Conservation (phyloP, 306 rosid genomes). For the Pterocarpus macrocarpus region DNA sequence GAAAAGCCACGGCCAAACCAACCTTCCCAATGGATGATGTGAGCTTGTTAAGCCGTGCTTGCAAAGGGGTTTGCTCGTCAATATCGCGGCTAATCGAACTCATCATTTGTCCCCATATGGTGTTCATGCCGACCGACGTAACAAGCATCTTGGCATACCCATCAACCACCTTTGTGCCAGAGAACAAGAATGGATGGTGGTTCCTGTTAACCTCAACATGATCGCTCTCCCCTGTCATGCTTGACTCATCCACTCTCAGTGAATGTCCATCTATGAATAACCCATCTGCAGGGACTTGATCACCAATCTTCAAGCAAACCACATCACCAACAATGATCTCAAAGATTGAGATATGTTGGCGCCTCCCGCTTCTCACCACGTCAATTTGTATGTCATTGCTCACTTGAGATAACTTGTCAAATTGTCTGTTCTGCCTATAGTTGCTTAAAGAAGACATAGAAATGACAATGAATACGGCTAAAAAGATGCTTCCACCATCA, state of each 20-base stretch:
- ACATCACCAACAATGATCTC: slow-evolving; percentile 50
- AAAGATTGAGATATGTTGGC: slow-evolving; percentile 36
- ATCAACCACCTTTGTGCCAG: slow-evolving; percentile 52
- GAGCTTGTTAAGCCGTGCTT: slow-evolving; percentile 43
- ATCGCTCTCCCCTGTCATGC: slow-evolving; percentile 56
- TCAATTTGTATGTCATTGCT: slow-evolving; percentile 52
- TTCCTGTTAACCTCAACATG: slow-evolving; percentile 40
- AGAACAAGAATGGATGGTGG: slow-evolving; percentile 42
- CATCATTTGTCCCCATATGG: slow-evolving; percentile 61
- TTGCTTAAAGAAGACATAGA: slow-evolving; percentile 49
- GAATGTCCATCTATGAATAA: slow-evolving; percentile 50
- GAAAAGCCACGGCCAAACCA: slow-evolving; percentile 49
- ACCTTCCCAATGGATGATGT: slow-evolving; percentile 51
- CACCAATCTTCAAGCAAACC: slow-evolving; percentile 53
- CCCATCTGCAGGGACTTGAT: slow-evolving; percentile 54
- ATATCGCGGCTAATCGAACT: slow-evolving; percentile 46
- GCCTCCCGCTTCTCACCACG: slow-evolving; percentile 31
- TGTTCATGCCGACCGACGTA: slow-evolving; percentile 54
- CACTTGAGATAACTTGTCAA: slow-evolving; percentile 50
- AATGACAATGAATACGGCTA: slow-evolving; percentile 52
- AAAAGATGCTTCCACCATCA: slow-evolving; percentile 54
- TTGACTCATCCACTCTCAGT: slow-evolving; percentile 47
- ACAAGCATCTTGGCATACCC: slow-evolving; percentile 54
- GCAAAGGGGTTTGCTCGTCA: slow-evolving; percentile 47
- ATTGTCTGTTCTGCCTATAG: slow-evolving; percentile 46